A percentile compares a stretch with the other conserved stretches of the same genome.
phyloP scores from a whole-genome alignment of 192 early-diverging fungal species.

The Spinellus fusiger region DNA sequence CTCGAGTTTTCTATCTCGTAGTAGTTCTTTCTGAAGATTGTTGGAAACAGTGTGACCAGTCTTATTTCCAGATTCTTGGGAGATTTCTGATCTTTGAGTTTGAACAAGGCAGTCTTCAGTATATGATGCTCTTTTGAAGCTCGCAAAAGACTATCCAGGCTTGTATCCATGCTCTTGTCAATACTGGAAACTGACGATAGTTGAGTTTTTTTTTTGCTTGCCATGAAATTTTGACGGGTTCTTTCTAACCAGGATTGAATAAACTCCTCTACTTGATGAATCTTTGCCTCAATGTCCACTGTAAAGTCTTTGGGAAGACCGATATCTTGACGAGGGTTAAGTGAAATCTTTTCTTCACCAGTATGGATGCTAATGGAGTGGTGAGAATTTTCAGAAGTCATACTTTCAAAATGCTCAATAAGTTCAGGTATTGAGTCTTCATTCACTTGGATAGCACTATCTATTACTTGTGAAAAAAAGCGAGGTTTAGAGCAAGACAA shows the following conservation, averaged over 20 bases:
- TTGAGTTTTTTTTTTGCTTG: too few relatives aligned
- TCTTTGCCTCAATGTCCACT: not conserved
- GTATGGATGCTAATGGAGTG: not conserved
- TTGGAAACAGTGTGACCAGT: not conserved
- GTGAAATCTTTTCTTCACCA: not conserved
- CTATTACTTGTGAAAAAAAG: too few relatives aligned
- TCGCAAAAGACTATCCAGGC: not conserved
- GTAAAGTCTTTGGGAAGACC: not conserved
- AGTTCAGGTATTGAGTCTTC: too few relatives aligned
- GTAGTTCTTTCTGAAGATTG: not conserved
- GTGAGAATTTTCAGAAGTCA: not conserved
- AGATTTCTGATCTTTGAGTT: not conserved
- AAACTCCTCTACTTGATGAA: not conserved
- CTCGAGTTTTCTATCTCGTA: not conserved
- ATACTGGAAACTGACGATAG: too few relatives aligned
- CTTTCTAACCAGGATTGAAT: not conserved
- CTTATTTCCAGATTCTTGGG: not conserved
- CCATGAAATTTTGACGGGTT: too few relatives aligned
- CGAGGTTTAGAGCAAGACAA: too few relatives aligned
- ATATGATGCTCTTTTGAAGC: not conserved
- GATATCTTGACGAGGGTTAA: not conserved
- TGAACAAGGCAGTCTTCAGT: not conserved
- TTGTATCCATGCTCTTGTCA: not conserved
- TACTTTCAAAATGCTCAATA: not conserved
- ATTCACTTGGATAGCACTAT: too few relatives aligned